These are phyloP conservation scores for Paraurostyla sp. DNA, from an alignment of 73 alveolate species.

Conservation along the genomic window DNA sequence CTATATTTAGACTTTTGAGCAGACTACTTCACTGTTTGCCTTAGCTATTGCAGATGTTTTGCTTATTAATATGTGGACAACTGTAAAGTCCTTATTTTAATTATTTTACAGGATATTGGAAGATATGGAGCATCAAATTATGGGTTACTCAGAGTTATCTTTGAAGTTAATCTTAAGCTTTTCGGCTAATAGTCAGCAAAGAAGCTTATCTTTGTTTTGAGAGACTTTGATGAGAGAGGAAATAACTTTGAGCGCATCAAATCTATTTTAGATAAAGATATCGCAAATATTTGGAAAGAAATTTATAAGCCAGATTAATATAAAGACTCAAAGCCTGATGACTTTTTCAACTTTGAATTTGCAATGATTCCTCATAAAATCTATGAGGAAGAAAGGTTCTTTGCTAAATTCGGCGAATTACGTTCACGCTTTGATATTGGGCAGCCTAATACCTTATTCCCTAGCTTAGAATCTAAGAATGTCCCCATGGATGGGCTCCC, in stretches of 20 bases:
- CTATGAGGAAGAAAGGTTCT: constrained; percentile 81
- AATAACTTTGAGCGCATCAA: constrained; percentile 74
- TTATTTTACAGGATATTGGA: constrained; percentile 78
- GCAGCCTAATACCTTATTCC: constrained; percentile 53
- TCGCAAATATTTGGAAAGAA: constrained; percentile 83
- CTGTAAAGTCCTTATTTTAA: constrained; percentile 7
- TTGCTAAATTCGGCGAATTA: constrained; percentile 69
- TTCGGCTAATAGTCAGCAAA: constrained; percentile 80
- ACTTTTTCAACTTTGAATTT: constrained; percentile 90
- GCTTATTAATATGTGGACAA: constrained; percentile 91
- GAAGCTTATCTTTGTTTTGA: constrained; percentile 86
- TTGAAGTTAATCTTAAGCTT: constrained; percentile 90
- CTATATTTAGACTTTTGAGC: constrained; percentile 86
- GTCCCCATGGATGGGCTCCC: constrained; percentile 90
- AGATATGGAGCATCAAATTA: constrained; percentile 89
- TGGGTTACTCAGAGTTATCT: constrained; percentile 89
- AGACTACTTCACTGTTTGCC: constrained; percentile 91
- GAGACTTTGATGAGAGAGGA: constrained; percentile 87
- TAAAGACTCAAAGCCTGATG: constrained; percentile 67
- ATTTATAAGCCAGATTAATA: constrained; percentile 85
- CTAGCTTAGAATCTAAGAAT: constrained; percentile 55
- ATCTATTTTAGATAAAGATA: constrained; percentile 72
- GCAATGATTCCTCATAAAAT: constrained; percentile 85
- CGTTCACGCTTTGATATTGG: constrained; percentile 67
- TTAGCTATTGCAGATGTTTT: constrained; percentile 92